Evolutionary conservation across 164 flowering plant genomes (phyloP), one percentile per base, ranked within the genome.

Genomic region (Saururus chinensis): DNA sequence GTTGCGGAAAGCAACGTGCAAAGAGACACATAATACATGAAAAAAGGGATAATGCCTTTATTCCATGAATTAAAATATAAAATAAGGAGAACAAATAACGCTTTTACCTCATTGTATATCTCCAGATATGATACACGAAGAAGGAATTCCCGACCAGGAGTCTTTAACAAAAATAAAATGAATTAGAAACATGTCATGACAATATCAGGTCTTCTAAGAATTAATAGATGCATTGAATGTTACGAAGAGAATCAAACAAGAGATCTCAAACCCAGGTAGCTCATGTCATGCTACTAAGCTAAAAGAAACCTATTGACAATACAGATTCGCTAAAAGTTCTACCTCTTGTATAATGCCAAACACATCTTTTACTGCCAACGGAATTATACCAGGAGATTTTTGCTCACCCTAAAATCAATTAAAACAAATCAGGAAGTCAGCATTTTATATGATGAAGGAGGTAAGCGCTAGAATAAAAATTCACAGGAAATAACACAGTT

Each of bases 61-160:
- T 19, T 49, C 52, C 9, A 49, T 19, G 1, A 49, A 9, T 22
- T 10, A n/a, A 19, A n/a, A n/a, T 53, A n/a, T 22, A 20, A 10
- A 22, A 1, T 10, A 19, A 22, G 40, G 37, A 11, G 37, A 35
- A 40, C 19, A 58, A 56, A 24, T 45, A 59, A 61, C 41, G 42
- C 84, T 70, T n/a, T n/a, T n/a, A 83, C 95, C 91, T 88, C 95
- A 69, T 88, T 88, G 76, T 88, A 88, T 58, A 88, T 88, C 70
- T 88, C 95, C 60, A 88, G 76, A 73, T 88, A 88, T 16, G 95
- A 88, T 63, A 88, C 91, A 59, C 95, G 95, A 66, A 88, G 91
- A 68, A 88, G 86, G 70, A 79, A 88, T 65, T 88, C 91, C 59
- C 89, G 71, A 22, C 77, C 83, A 60, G 91, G 87, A 53, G 87